Evolutionary conservation across 495 filamentous ascomycete species (phyloP).

Genomic region (Parathielavia appendiculata): DNA sequence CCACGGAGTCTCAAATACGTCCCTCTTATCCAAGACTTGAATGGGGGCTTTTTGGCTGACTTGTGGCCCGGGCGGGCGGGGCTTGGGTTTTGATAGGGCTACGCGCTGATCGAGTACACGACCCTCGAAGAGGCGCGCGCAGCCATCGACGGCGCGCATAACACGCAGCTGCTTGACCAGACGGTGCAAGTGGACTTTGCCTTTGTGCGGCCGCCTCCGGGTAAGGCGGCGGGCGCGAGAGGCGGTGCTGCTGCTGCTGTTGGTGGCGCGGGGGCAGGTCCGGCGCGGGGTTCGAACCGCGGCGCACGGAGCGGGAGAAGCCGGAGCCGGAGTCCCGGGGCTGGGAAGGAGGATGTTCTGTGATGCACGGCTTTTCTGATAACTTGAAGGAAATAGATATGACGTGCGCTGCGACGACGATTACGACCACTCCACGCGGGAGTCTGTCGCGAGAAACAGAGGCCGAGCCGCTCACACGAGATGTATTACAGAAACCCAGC

Average conservation of each 20-base stretch:
- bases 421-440: too few relatives aligned
- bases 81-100: too few relatives aligned
- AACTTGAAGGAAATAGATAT: too few relatives aligned
- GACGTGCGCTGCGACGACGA: too few relatives aligned
- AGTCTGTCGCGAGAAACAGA: not conserved
- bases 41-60: not conserved
- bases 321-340: conserved; percentile 41
- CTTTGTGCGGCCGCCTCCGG: conserved; percentile 88
- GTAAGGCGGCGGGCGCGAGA: conserved; percentile 51
- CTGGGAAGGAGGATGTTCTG: conserved; percentile 24
- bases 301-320: conserved; percentile 43
- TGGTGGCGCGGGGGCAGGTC: conserved; percentile 42
- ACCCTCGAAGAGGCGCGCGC: conserved; percentile 80
- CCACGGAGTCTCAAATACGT: too few relatives aligned
- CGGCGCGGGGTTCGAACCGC: conserved; percentile 32
- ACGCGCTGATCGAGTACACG: conserved; percentile 88
- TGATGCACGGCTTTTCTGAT: not conserved
- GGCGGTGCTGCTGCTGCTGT: conserved; percentile 31
- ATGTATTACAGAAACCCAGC: not conserved
- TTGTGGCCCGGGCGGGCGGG: too few relatives aligned
- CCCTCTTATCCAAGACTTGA: too few relatives aligned
- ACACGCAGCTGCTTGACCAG: conserved; percentile 83
- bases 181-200: conserved; percentile 91
- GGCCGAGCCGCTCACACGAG: not conserved
- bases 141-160: conserved; percentile 79